phyloP scores from a whole-genome alignment of 2,329 filamentous ascomycete species.

The Ceratocystiopsis minuta region DNA sequence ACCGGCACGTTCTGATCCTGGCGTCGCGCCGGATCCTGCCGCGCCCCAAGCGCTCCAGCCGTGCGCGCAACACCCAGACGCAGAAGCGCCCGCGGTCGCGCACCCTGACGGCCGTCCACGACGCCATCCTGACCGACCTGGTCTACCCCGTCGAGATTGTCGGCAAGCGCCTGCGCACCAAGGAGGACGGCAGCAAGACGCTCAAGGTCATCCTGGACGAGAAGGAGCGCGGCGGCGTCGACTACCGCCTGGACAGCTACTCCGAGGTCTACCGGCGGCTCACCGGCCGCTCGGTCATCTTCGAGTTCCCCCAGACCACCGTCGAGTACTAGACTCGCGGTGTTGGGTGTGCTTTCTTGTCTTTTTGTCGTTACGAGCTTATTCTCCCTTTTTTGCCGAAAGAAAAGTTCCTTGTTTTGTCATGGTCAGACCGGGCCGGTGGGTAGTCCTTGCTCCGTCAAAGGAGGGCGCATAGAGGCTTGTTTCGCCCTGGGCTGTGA shows the following conservation, averaged over 20 bases:
- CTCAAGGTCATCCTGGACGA: constrained; percentile 98
- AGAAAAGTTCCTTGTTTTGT: background rate
- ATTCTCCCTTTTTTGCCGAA: background rate
- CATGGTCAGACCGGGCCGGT: too few species aligned
- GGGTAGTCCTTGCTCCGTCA: background rate
- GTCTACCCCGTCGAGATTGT: constrained; percentile 99
- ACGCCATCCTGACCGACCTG: constrained; percentile 92
- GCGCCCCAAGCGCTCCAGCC: constrained; percentile 94
- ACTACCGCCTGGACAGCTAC: constrained; percentile 99
- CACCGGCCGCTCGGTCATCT: constrained; percentile 89
- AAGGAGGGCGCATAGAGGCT: too few species aligned
- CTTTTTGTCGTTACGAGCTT: background rate
- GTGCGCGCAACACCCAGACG: constrained; percentile 86
- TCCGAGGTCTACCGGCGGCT: constrained; percentile 97
- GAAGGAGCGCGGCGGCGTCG: constrained; percentile 98
- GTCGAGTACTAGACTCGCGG: constrained; percentile 52
- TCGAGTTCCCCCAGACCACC: constrained; percentile 88
- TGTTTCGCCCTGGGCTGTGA: too few species aligned
- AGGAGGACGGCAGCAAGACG: constrained; percentile 96
- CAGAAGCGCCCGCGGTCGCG: constrained; percentile 98
- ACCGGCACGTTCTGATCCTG: constrained; percentile 98
- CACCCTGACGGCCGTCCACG: constrained; percentile 96
- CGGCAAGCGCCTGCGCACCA: constrained; percentile 95
- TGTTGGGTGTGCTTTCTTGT: background rate
- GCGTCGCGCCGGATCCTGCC: constrained; percentile 97